Evolutionary conservation across 176 grass and related monocot genomes (phyloP).

Genomic region (Pontederia paniculata): DNA sequence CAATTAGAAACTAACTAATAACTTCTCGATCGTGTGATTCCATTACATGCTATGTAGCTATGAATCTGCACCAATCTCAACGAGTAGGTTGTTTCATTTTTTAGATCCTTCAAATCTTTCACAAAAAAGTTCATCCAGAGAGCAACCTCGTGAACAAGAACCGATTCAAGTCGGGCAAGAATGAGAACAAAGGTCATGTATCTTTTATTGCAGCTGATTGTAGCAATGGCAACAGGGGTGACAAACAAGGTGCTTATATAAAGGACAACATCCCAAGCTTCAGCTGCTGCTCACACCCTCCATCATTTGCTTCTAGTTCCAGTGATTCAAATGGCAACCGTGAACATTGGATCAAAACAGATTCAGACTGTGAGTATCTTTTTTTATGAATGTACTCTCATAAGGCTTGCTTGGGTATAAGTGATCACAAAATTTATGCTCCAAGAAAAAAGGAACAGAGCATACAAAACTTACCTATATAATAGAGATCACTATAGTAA

Average conservation of each 20-base stretch:
- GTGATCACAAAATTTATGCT: conserved; percentile 9
- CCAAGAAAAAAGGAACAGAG: too few relatives aligned
- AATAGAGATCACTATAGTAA: too few relatives aligned
- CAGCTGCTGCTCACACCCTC: conserved; percentile 39
- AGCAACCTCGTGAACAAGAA: conserved; percentile 21
- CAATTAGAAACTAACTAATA: background rate
- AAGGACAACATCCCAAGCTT: conserved; percentile 33
- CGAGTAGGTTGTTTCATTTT: conserved; percentile 13
- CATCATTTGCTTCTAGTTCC: conserved; percentile 19
- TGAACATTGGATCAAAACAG: conserved; percentile 93
- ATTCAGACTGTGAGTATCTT: conserved; percentile 78
- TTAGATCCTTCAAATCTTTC: conserved; percentile 94
- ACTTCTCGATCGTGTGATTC: background rate
- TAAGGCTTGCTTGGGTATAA: background rate
- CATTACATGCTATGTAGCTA: background rate
- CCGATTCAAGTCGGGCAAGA: conserved; percentile 9
- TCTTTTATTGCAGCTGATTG: background rate
- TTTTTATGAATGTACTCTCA: background rate
- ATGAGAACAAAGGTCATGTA: conserved; percentile 6
- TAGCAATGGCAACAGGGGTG: background rate
- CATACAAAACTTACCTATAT: too few relatives aligned
- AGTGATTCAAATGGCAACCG: conserved; percentile 34
- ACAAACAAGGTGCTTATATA: conserved; percentile 16
- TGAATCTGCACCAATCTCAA: conserved; percentile 29
- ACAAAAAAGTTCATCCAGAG: conserved; percentile 89